Evolutionary conservation across 2,329 filamentous ascomycete species (phyloP).

Genomic region (Sporothrix pseudoabietina): DNA sequence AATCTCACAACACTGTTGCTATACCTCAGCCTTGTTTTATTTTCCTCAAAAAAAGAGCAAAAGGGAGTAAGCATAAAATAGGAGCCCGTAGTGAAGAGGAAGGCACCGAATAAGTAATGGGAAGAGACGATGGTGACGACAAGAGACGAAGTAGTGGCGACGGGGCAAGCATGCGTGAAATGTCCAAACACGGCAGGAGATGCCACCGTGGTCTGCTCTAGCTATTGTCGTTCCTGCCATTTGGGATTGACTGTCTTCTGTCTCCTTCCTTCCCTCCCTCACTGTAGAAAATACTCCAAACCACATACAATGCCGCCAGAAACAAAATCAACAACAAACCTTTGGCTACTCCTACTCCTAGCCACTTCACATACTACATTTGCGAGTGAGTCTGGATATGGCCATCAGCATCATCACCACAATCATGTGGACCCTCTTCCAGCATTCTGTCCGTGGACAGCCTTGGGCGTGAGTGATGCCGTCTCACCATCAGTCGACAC

Average conservation of each 20-base stretch:
- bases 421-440: not conserved
- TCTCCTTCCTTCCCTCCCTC: not conserved
- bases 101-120: not conserved
- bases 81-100: too few relatives aligned
- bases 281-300: not conserved
- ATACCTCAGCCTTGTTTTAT: too few relatives aligned
- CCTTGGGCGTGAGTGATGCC: not conserved
- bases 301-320: not conserved
- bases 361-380: not conserved
- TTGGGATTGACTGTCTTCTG: not conserved
- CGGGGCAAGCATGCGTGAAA: not conserved
- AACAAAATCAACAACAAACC: not conserved
- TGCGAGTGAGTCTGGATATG: not conserved
- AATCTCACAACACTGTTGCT: too few relatives aligned
- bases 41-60: too few relatives aligned
- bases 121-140: not conserved
- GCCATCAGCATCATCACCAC: not conserved
- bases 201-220: not conserved
- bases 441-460: not conserved
- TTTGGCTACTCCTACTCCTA: not conserved
- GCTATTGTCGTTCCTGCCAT: not conserved
- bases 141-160: conserved; percentile 1
- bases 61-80: too few relatives aligned
- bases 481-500: not conserved
- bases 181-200: conserved; percentile 10